Percentiles rank a stretch among this genome's conserved stretches.
Evolutionary conservation across 2,329 filamentous ascomycete species (phyloP).

Genomic region (Sporothrix globosa): DNA sequence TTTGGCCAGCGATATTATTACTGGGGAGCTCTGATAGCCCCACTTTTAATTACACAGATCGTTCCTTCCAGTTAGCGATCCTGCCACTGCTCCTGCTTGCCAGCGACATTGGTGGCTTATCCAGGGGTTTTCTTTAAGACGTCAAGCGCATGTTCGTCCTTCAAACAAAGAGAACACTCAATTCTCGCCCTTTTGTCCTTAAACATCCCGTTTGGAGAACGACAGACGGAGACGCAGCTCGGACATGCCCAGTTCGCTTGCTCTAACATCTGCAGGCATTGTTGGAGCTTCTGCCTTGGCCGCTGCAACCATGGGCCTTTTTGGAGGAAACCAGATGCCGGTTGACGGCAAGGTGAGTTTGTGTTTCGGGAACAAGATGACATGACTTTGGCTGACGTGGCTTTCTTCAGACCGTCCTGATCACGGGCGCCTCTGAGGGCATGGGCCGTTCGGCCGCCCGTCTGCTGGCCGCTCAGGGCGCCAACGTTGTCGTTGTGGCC

Average conservation of each 20-base stretch:
- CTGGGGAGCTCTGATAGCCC: neutral
- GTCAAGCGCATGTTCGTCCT: neutral
- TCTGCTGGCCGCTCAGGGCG: slow-evolving; percentile 78
- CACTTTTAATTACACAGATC: slow-evolving; percentile 22
- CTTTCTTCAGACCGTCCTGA: slow-evolving; percentile 59
- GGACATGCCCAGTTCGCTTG: slow-evolving; percentile 36
- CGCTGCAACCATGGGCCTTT: slow-evolving; percentile 65
- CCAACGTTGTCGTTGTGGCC: slow-evolving; percentile 83
- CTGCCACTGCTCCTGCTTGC: neutral
- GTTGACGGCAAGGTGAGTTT: slow-evolving; percentile 76
- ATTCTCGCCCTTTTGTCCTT: neutral
- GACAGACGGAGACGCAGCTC: neutral
- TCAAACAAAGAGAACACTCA: neutral
- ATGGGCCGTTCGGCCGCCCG: slow-evolving; percentile 79
- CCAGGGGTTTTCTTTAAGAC: neutral
- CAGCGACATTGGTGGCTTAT: neutral
- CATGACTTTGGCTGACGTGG: neutral
- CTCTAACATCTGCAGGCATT: slow-evolving; percentile 41
- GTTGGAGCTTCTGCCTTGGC: slow-evolving; percentile 43
- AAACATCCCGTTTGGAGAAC: neutral
- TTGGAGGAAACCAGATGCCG: slow-evolving; percentile 75
- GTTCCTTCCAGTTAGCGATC: slow-evolving; percentile 2
- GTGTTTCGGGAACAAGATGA: neutral
- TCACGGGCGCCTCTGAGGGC: slow-evolving; percentile 92
- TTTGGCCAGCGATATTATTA: slow-evolving; percentile 1